Base-by-base conservation (phyloP, 2,329 filamentous ascomycete species). In the Exophiala aquamarina region DNA sequence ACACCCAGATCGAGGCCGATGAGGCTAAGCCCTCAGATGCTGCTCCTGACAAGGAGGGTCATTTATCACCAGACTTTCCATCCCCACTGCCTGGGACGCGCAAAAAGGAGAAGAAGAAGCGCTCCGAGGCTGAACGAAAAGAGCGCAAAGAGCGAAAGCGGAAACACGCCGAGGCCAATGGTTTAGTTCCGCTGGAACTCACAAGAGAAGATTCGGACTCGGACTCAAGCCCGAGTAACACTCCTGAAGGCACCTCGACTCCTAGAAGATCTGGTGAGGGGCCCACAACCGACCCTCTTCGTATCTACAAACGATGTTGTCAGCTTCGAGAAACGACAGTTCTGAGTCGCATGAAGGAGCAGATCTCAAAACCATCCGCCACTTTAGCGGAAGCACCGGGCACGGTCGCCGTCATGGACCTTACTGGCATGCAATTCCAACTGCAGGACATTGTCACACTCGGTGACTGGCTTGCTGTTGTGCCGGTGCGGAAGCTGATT, bases 41-140 rank as follows among this genome's bases (percentile, higher is more conserved):
- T 26, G 44, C 46, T 11, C 62, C 62, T 39, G 49, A 57, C 3
- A 19, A 36, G 17, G 37, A 34, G 11, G 34, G 42, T 3, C 46
- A 49, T 11, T 39, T 21, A 15, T 14, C 38, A 4, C 38, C 39
- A 28, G 18, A 21, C 0, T 33, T 47, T 15, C 63, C 63, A 8
- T 62, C 66, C 41, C 68, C 68, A 36, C 63, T 79, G 68, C 70
- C 69, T 23, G 73, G 70, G 1, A 82, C 75, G 6, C 84, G 84
- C 59, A 96, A 94, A 70, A 93, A 89, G 67, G 91, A 96, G 63
- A 96, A 95, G 75, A 96, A 96, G 71, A 95, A 95, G 72, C 84
- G 86, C 56, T 95, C 88, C 32, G 92, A 96, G 64, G 90, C 92
- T 50, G 92, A 96, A 67, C 79, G 91, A 33, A 95, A 94, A 64